Conservation (phyloP, 352 stramenopile species). For the Globisporangium paroecandrum region DNA sequence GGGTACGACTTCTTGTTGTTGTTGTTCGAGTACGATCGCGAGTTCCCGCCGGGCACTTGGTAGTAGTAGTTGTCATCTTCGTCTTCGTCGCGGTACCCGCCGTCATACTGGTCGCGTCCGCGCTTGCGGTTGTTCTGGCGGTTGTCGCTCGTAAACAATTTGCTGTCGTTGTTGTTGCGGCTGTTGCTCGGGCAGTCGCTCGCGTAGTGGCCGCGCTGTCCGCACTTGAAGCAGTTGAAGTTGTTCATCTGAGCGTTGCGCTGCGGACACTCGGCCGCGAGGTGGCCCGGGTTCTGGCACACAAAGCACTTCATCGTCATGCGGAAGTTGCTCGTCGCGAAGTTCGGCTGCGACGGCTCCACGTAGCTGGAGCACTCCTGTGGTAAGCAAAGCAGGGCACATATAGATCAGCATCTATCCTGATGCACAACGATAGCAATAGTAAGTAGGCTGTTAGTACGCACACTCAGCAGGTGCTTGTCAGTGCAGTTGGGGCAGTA, state of each 20-base stretch:
- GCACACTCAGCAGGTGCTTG: conserved; percentile 47
- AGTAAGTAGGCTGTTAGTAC: background rate
- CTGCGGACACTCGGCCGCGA: conserved; percentile 63
- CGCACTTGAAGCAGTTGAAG: conserved; percentile 52
- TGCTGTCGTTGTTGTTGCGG: conserved; percentile 6
- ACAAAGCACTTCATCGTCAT: conserved; percentile 68
- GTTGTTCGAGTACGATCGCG: conserved; percentile 9
- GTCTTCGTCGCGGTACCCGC: conserved; percentile 37
- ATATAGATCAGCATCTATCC: background rate
- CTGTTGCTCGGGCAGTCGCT: conserved; percentile 35
- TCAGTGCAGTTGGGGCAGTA: conserved; percentile 68
- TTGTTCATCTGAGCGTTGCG: conserved; percentile 40
- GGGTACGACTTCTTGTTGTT: conserved; percentile 10
- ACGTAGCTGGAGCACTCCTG: conserved; percentile 41
- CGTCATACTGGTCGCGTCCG: conserved; percentile 40
- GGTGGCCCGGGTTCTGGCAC: conserved; percentile 67
- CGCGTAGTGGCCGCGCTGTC: conserved; percentile 43
- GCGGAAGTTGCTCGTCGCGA: conserved; percentile 38
- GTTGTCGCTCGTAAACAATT: conserved; percentile 15
- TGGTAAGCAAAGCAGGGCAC: background rate
- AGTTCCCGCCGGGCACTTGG: conserved; percentile 24
- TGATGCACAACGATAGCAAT: background rate
- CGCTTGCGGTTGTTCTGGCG: conserved; percentile 44
- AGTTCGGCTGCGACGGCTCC: conserved; percentile 41
- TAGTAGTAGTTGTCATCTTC: conserved; percentile 33